Conservation (phyloP, 1,284 basidiomycete species). For the Chondrostereum purpureum region DNA sequence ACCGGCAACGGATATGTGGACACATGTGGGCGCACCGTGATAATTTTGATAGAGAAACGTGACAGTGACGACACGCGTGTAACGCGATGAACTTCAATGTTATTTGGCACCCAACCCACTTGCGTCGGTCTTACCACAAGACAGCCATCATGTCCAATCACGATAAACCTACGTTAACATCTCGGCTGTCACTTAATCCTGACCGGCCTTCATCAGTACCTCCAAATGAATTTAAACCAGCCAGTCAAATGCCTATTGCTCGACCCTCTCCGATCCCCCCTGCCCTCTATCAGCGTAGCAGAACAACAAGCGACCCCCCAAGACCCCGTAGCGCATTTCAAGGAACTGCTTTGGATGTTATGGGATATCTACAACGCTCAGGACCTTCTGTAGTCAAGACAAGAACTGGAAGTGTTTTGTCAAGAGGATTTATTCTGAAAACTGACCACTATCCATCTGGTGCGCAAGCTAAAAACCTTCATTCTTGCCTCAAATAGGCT, state of each 20-base stretch:
- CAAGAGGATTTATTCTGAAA: slow-evolving; percentile 88
- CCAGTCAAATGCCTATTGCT: neutral
- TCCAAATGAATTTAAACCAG: neutral
- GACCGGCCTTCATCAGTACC: slow-evolving; percentile 1
- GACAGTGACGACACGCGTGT: neutral
- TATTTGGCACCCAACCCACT: neutral
- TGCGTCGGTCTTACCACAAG: neutral
- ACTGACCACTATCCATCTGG: slow-evolving; percentile 90
- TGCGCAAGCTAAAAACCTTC: slow-evolving; percentile 22
- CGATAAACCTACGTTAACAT: neutral
- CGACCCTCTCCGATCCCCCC: slow-evolving; percentile 2
- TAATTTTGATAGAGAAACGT: too few species aligned
- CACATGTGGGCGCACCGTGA: too few species aligned
- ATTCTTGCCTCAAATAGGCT: neutral
- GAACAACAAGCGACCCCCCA: slow-evolving; percentile 12
- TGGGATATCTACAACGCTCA: slow-evolving; percentile 53
- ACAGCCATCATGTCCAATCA: neutral
- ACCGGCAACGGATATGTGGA: too few species aligned
- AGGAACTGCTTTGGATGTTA: slow-evolving; percentile 44
- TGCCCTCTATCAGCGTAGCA: neutral
- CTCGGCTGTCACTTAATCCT: neutral
- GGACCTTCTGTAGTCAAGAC: slow-evolving; percentile 80
- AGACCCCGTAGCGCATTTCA: slow-evolving; percentile 10
- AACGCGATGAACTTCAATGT: neutral
- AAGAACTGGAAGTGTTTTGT: slow-evolving; percentile 81